Conservation (phyloP, 2,329 filamentous ascomycete genomes). For the Paramyrothecium sp. region DNA sequence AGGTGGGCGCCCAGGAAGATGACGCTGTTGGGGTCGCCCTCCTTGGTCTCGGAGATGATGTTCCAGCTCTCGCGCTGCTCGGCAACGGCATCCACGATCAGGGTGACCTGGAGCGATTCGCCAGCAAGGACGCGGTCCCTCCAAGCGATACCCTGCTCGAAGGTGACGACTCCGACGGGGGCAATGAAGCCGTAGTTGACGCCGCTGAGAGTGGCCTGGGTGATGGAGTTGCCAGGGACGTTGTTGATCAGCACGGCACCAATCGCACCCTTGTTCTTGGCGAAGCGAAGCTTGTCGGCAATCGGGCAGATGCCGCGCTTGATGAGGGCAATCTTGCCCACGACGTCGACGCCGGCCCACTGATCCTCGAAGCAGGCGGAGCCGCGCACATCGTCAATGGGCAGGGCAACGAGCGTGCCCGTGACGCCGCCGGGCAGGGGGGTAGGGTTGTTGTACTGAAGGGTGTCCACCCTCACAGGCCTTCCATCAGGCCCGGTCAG, state of each 20-base stretch:
- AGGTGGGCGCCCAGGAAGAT: slow-evolving; percentile 38
- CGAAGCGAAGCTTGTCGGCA: slow-evolving; percentile 39
- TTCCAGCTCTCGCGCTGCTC: slow-evolving; percentile 33
- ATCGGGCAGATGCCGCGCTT: slow-evolving; percentile 43
- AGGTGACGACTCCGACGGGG: slow-evolving; percentile 28
- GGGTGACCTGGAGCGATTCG: slow-evolving; percentile 25
- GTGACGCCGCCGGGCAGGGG: slow-evolving; percentile 21
- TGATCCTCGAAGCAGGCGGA: slow-evolving; percentile 38
- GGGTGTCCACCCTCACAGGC: background rate
- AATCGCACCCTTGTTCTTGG: slow-evolving; percentile 36
- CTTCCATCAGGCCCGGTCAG: slow-evolving; percentile 1
- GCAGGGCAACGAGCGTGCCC: slow-evolving; percentile 29
- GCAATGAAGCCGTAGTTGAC: slow-evolving; percentile 27
- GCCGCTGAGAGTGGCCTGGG: slow-evolving; percentile 47
- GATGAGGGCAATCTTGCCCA: slow-evolving; percentile 41
- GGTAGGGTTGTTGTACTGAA: slow-evolving; percentile 1
- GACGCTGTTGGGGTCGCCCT: slow-evolving; percentile 36
- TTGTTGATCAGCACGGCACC: slow-evolving; percentile 62
- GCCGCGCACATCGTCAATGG: slow-evolving; percentile 32
- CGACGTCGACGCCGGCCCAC: slow-evolving; percentile 39
- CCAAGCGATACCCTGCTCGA: slow-evolving; percentile 31
- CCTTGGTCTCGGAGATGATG: slow-evolving; percentile 38
- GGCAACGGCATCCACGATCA: slow-evolving; percentile 29
- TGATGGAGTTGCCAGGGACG: slow-evolving; percentile 36
- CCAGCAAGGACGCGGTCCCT: slow-evolving; percentile 23